Evolutionary conservation across 2,329 filamentous ascomycete genomes (phyloP).

Genomic region (Apiospora rasikravindrae): DNA sequence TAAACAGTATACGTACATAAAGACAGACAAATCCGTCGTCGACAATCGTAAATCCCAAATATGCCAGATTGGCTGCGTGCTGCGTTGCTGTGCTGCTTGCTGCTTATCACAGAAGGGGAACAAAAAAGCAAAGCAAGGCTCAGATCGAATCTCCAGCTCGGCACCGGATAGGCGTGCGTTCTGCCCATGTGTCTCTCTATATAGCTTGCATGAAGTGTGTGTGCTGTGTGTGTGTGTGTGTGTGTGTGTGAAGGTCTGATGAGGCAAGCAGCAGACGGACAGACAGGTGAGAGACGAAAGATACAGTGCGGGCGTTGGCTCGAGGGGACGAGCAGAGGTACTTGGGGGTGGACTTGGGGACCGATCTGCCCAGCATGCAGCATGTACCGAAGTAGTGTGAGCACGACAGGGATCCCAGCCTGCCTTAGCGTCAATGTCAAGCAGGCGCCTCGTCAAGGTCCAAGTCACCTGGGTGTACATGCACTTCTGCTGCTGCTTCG

Average conservation of each 20-base stretch:
- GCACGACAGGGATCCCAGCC: conserved; percentile 28
- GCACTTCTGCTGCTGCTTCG: conserved; percentile 20
- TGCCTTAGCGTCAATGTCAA: conserved; percentile 30
- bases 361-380: conserved; percentile 17
- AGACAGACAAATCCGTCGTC: not conserved
- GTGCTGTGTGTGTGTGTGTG: not conserved
- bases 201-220: conserved; percentile 4
- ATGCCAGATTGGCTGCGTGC: not conserved
- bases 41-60: not conserved
- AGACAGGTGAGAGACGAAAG: not conserved
- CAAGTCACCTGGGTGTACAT: conserved; percentile 12
- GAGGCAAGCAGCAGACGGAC: not conserved
- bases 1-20: not conserved
- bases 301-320: not conserved
- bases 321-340: conserved; percentile 3
- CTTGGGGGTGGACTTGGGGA: conserved; percentile 8
- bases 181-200: conserved; percentile 9
- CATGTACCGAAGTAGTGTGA: conserved; percentile 19
- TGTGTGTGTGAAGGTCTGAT: not conserved
- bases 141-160: not conserved
- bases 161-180: not conserved
- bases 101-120: not conserved
- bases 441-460: conserved; percentile 25
- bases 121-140: not conserved
- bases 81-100: not conserved